Base-by-base conservation (phyloP, 305 asterid species). In the Striga hermonthica region DNA sequence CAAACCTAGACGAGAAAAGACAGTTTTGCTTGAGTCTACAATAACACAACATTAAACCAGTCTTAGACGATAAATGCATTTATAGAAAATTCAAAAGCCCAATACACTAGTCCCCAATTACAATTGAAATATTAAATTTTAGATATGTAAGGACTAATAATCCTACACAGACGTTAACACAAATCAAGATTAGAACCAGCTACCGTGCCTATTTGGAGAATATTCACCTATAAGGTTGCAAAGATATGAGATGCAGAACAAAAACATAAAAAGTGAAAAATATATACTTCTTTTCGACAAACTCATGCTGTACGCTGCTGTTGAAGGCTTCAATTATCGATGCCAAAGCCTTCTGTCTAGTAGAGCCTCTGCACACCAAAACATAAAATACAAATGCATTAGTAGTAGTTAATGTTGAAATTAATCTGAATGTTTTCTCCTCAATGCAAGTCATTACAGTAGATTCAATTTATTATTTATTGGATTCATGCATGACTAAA, bases 331-430 rank as follows among this genome's bases (percentile, higher is more conserved):
- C 91, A 49, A 81, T 82, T 61, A 93, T 75, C 34, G 88, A 79
- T 9, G 85, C 61, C 88, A 93, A 76, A 4, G 96, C 97, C 74
- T 78, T 82, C 84, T 93, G 97, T 72, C 95, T 82, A 16, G 96
- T 90, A 63, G 96, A 72, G 4, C 95, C 99, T 83, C 99, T 91
- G 90, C 57, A 73, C 35, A 63, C 13, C 55, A 61, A 78, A 38
- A 55, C 54, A 56, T 22, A 35, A 5, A 56, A 63, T 2, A 22
- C 45, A 58, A 14, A 22, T 47, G 37, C 39, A 55, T 57, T 13
- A 74, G 65, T 43, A 12, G 16, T 62, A 22, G 64, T 22, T 22
- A 22, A 1, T 22, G 28, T 14, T 14, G 15, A 50, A 15, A 12
- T 12, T 50, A 3, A 50, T 45, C 31, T 22, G 1, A 22, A 22